Conservation (phyloP, 1,139 yeast genomes). For the Saccharomycopsis crataegensis region DNA sequence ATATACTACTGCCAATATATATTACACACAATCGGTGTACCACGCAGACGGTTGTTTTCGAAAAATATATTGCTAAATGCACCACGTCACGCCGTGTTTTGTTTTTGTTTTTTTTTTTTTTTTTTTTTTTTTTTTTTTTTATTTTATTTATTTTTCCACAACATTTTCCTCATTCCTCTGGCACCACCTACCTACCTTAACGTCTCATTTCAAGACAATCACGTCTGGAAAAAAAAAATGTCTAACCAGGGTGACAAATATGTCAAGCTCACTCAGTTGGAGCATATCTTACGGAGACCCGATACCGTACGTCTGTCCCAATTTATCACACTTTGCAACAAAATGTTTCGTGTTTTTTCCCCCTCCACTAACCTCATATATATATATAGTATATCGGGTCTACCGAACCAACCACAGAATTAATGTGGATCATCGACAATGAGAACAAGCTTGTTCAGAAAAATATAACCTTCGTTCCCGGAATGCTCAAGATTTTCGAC, state of each 20-base stretch:
- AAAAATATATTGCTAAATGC: no score
- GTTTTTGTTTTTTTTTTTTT: no score
- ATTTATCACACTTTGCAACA: not conserved
- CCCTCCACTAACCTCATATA: not conserved
- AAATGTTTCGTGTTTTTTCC: not conserved
- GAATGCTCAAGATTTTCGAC: constrained; percentile 91
- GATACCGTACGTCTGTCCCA: constrained; percentile 45
- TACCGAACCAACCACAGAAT: constrained; percentile 69
- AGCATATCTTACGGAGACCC: constrained; percentile 94
- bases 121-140: no score
- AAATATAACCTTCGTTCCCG: constrained; percentile 83
- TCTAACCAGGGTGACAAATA: constrained; percentile 67
- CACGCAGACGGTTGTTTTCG: no score
- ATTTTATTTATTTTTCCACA: no score
- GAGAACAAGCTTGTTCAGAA: constrained; percentile 65
- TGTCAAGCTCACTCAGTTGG: constrained; percentile 89
- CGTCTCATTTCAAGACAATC: no score
- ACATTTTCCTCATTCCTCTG: no score
- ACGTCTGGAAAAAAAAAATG: no score
- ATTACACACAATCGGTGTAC: no score
- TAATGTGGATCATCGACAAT: constrained; percentile 81
- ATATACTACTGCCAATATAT: no score
- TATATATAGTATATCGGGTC: constrained; percentile 71
- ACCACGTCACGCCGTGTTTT: no score
- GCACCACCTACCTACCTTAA: no score